Evolutionary conservation across 768 basidiomycete species (phyloP), one percentile per base, ranked within the genome.

Genomic region (Boletus sensibilis): DNA sequence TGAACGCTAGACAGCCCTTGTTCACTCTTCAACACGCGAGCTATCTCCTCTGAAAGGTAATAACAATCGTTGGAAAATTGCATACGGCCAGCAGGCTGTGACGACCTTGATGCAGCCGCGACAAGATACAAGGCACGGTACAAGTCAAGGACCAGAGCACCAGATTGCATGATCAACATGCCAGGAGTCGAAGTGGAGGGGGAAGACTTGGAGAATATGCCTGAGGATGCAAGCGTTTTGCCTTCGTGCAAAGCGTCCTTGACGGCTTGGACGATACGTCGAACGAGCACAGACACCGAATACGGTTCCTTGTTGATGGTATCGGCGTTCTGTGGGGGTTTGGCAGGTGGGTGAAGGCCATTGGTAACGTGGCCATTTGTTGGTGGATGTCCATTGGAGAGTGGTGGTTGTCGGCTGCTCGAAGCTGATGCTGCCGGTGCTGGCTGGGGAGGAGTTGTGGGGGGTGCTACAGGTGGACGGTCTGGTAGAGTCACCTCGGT

Each of bases 21-120:
- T 54, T 74, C 76, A 11, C 45, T 29, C 20, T 58, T 58, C 45
- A 62, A 29, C 7, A 72, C 16, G 13, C 65, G 63, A 20, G 20
- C 29, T 0, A 87, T 68, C 61, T 87, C 81, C 21, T 73, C 70
- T 31, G 77, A 78, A 27, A 95, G 78, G 67, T 87, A 91, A 21
- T 81, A 63, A 61, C 86, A 92, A 59, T 95, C 88, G 68, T 97
- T 97, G 18, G 90, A 85, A 67, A 88, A 88, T 47, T 83, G 82
- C 80, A 96, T 86, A 1, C 80, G 76, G 27, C 77, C 72, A 20
- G 82, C 82, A 11, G 86, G 74, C 0, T 79, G 74, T 37, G 77
- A 69, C 31, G 90, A 70, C 43, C 77, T 74, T 37, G 75, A 63
- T 1, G 75, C 70, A 56, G 83, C 84, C 34, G 78, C 78, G 37